Percentiles rank a stretch among this genome's conserved stretches.
Evolutionary conservation across 441 rosid species (phyloP).

Genomic region (Brassica hybrid): DNA sequence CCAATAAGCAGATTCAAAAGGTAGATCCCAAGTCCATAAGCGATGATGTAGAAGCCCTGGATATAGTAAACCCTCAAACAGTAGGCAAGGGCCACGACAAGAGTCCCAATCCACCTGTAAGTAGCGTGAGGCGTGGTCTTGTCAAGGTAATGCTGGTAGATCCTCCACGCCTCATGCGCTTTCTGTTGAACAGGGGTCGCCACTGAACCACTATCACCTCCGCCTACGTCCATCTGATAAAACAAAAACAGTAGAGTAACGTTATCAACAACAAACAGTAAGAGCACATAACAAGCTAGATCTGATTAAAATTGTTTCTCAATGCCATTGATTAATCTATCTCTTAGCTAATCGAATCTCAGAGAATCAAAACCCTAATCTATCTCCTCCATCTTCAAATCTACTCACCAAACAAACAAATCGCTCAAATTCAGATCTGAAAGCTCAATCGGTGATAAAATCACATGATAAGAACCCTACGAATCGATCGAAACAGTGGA

Average conservation of each 20-base stretch:
- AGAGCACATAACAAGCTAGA: background rate
- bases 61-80: conserved; percentile 65
- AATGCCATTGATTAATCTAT: conserved; percentile 4
- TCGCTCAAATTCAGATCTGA: conserved; percentile 20
- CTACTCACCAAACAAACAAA: background rate
- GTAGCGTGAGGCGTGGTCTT: conserved; percentile 77
- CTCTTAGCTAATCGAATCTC: background rate
- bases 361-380: background rate
- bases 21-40: conserved; percentile 95
- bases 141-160: conserved; percentile 84
- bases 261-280: background rate
- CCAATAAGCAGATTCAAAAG: conserved; percentile 86
- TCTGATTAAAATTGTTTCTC: conserved; percentile 5
- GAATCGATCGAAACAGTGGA: conserved; percentile 7
- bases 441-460: conserved; percentile 17
- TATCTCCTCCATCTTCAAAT: background rate
- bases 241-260: too few species aligned
- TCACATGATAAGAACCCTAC: background rate
- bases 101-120: conserved; percentile 89
- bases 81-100: conserved; percentile 56
- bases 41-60: conserved; percentile 80
- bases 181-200: conserved; percentile 69
- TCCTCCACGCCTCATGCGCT: conserved; percentile 74
- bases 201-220: conserved; percentile 62
- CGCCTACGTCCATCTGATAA: conserved; percentile 77